These are phyloP conservation scores for Chaetomium globosum DNA, from an alignment of 2,329 filamentous ascomycete genomes.

Conservation along the genomic window DNA sequence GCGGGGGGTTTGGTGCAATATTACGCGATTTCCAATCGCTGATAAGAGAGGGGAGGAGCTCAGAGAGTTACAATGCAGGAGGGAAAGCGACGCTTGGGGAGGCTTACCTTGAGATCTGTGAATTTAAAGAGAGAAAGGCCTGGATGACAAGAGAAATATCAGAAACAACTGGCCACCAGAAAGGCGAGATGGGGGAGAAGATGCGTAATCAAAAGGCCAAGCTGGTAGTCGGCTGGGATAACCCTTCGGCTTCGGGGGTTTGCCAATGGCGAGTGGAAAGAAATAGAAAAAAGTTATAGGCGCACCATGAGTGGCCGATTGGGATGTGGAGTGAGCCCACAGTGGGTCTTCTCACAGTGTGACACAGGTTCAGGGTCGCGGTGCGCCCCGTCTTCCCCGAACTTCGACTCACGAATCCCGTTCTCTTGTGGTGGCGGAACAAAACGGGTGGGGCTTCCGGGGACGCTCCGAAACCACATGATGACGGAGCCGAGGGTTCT, in stretches of 20 bases:
- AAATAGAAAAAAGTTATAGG: slow-evolving; percentile 32
- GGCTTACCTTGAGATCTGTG: slow-evolving; percentile 24
- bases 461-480: slow-evolving; percentile 8
- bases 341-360: slow-evolving; percentile 25
- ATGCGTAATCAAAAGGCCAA: slow-evolving; percentile 28
- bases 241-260: slow-evolving; percentile 24
- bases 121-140: slow-evolving; percentile 17
- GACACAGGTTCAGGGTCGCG: slow-evolving; percentile 18
- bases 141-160: slow-evolving; percentile 24
- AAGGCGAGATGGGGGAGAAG: slow-evolving; percentile 17
- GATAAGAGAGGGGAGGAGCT: slow-evolving; percentile 2
- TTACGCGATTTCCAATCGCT: slow-evolving; percentile 15
- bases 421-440: slow-evolving; percentile 1
- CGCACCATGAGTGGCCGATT: slow-evolving; percentile 28
- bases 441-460: background rate
- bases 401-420: background rate
- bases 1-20: slow-evolving; percentile 4
- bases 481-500: slow-evolving; percentile 25
- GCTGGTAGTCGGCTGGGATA: slow-evolving; percentile 12
- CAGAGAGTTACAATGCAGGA: slow-evolving; percentile 39
- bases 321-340: slow-evolving; percentile 15
- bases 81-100: slow-evolving; percentile 12
- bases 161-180: slow-evolving; percentile 19
- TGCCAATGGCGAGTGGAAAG: slow-evolving; percentile 31
- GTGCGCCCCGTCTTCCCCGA: slow-evolving; percentile 7